phyloP scores from a whole-genome alignment of 2,329 filamentous ascomycete genomes.

The Apiospora arundinis region DNA sequence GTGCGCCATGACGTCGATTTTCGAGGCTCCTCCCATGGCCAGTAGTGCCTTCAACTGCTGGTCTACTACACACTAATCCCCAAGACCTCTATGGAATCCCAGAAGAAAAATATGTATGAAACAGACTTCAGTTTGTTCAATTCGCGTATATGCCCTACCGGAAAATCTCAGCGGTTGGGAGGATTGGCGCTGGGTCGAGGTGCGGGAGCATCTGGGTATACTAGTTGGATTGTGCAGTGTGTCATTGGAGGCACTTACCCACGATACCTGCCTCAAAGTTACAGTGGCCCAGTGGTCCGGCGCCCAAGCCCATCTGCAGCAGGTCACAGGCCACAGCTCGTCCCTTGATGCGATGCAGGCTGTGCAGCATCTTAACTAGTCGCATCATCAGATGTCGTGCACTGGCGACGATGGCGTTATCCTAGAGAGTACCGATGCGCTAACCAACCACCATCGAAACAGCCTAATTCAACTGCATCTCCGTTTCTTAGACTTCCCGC shows the following conservation, averaged over 20 bases:
- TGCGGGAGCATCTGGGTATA: too few relatives aligned
- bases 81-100: too few relatives aligned
- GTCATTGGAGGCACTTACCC: not conserved
- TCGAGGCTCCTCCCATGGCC: not conserved
- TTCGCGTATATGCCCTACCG: too few relatives aligned
- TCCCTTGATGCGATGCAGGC: slow-evolving; percentile 1
- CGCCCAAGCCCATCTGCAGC: not conserved
- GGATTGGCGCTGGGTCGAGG: too few relatives aligned
- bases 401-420: not conserved
- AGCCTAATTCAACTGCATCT: not conserved
- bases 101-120: too few relatives aligned
- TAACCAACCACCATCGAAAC: not conserved
- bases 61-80: too few relatives aligned
- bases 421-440: not conserved
- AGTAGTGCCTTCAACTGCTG: too few relatives aligned
- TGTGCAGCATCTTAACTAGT: not conserved
- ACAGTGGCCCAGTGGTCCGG: not conserved
- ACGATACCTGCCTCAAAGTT: not conserved
- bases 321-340: not conserved
- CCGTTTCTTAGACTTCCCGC: slow-evolving; percentile 37
- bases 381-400: not conserved
- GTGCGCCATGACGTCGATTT: slow-evolving; percentile 9
- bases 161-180: too few relatives aligned
- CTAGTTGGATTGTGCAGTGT: too few relatives aligned
- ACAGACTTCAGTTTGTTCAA: too few relatives aligned